Percentiles rank a stretch among this genome's conserved stretches.
Evolutionary conservation across 1,284 basidiomycete genomes (phyloP).

Genomic region (Sporisorium sorghi): DNA sequence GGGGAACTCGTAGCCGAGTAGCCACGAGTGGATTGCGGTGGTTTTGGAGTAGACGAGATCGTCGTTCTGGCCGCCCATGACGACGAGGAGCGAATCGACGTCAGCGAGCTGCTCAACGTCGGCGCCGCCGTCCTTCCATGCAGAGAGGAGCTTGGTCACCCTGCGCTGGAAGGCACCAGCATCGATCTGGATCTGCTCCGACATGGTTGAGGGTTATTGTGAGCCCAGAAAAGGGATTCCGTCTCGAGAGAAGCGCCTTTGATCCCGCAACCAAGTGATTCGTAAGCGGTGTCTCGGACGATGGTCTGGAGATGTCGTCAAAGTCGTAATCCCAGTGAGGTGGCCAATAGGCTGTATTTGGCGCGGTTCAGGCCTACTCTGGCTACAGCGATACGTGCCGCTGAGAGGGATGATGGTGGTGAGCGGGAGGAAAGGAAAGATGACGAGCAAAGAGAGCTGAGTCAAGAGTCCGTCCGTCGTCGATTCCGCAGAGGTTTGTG

Average conservation of each 20-base stretch:
- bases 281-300: neutral
- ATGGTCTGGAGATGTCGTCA: neutral
- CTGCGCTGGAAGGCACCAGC: slow-evolving; percentile 50
- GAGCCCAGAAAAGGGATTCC: neutral
- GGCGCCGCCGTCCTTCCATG: slow-evolving; percentile 48
- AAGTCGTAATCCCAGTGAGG: neutral
- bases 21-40: slow-evolving; percentile 76
- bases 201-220: slow-evolving; percentile 35
- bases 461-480: neutral
- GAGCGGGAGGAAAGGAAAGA: neutral
- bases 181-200: slow-evolving; percentile 61
- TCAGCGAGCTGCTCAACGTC: slow-evolving; percentile 37
- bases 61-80: slow-evolving; percentile 55
- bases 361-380: neutral
- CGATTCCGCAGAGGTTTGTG: neutral
- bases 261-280: neutral
- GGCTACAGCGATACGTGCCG: slow-evolving; percentile 2
- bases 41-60: slow-evolving; percentile 58
- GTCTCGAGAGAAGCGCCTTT: neutral
- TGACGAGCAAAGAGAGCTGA: neutral
- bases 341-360: neutral
- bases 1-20: slow-evolving; percentile 96
- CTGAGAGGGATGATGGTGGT: neutral
- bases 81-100: slow-evolving; percentile 51
- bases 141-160: slow-evolving; percentile 40